Percentiles rank a stretch among this genome's conserved stretches.
These are phyloP conservation scores for Uronychia setigera DNA, from an alignment of 73 alveolate genomes.

Conservation along the genomic window DNA sequence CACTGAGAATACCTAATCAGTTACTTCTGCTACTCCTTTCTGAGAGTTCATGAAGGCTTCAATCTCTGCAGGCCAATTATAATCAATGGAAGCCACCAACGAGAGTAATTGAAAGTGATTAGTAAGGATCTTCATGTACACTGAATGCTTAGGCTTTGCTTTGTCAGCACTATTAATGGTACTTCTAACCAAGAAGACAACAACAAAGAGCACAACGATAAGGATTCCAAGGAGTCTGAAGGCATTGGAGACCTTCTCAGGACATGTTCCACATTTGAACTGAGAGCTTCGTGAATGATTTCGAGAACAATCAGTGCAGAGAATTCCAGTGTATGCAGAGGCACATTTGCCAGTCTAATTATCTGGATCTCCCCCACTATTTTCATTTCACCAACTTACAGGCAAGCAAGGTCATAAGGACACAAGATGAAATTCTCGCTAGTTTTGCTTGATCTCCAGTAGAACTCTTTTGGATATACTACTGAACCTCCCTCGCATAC, in stretches of 20 bases:
- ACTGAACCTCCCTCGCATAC: constrained; percentile 44
- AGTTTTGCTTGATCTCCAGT: constrained; percentile 46
- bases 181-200: constrained; percentile 33
- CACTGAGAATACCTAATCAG: constrained; percentile 42
- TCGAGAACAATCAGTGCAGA: constrained; percentile 16
- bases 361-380: constrained; percentile 5
- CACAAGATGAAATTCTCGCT: constrained; percentile 41
- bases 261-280: constrained; percentile 37
- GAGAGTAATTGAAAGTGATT: constrained; percentile 42
- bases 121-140: constrained; percentile 56
- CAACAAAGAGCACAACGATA: constrained; percentile 1
- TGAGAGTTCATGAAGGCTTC: constrained; percentile 16
- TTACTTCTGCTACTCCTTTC: constrained; percentile 12
- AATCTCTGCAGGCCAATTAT: constrained; percentile 56
- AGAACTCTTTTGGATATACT: constrained; percentile 27
- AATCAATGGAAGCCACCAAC: constrained; percentile 36
- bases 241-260: constrained; percentile 4
- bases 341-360: constrained; percentile 26
- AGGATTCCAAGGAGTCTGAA: constrained; percentile 9
- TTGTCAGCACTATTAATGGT: constrained; percentile 29
- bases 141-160: constrained; percentile 45
- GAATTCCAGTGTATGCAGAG: constrained; percentile 35
- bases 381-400: constrained; percentile 8
- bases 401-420: constrained; percentile 56
- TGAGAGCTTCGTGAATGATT: constrained; percentile 9